Evolutionary conservation across 2,329 filamentous ascomycete genomes (phyloP).

Genomic region (Tolypocladium guangdongense): DNA sequence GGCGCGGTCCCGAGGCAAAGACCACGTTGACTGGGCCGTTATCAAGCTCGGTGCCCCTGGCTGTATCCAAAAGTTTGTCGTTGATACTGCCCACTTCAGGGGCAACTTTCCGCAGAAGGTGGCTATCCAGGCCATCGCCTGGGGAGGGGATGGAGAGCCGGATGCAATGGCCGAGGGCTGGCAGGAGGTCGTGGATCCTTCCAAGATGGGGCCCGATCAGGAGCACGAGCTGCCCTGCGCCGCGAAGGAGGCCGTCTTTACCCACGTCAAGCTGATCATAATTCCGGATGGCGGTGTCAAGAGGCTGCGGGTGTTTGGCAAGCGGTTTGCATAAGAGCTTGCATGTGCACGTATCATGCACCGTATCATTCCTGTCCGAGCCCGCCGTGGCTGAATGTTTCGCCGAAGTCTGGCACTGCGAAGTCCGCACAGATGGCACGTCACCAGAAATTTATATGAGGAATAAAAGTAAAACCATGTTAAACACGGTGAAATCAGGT

Average conservation of each 20-base stretch:
- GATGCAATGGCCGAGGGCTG: constrained; percentile 47
- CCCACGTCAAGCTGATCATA: constrained; percentile 82
- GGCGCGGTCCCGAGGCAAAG: constrained; percentile 57
- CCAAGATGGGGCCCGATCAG: constrained; percentile 60
- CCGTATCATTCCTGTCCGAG: too few species aligned
- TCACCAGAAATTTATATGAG: neutral
- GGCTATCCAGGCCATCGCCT: constrained; percentile 51
- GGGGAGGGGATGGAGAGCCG: constrained; percentile 43
- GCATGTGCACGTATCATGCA: neutral
- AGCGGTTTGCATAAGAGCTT: constrained; percentile 7
- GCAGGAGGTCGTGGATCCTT: constrained; percentile 54
- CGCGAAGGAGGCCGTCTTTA: constrained; percentile 51
- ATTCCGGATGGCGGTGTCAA: constrained; percentile 92
- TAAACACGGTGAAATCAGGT: too few species aligned
- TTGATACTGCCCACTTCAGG: constrained; percentile 75
- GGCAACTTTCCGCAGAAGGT: constrained; percentile 77
- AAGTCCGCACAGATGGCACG: neutral
- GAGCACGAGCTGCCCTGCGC: constrained; percentile 56
- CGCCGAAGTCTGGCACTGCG: neutral
- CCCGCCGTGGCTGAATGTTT: neutral
- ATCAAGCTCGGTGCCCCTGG: constrained; percentile 60
- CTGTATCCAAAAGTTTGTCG: constrained; percentile 53
- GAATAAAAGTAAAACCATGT: neutral
- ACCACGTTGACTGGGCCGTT: constrained; percentile 72
- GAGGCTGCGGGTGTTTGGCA: constrained; percentile 50